A percentile compares a stretch with the other conserved stretches of the same genome.
phyloP scores from a whole-genome alignment of 106 monocot genomes.

The Ottelia alismoides region DNA sequence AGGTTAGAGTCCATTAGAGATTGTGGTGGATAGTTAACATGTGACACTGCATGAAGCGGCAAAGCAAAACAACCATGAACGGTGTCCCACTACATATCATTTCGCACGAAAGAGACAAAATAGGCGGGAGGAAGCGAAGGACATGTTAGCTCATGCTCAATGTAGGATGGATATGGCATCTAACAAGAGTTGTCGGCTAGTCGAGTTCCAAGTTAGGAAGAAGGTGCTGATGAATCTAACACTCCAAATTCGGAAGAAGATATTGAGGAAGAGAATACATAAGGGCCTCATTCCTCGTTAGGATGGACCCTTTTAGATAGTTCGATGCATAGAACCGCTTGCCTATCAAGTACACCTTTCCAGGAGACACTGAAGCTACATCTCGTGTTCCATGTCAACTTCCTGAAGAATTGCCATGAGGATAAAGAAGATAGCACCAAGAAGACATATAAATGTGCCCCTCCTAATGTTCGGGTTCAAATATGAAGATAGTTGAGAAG shows the following conservation, averaged over 20 bases:
- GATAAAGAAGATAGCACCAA: background rate
- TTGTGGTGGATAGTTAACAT: background rate
- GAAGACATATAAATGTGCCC: background rate
- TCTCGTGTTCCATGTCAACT: background rate
- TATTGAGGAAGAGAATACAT: background rate
- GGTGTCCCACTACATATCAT: background rate
- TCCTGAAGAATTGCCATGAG: background rate
- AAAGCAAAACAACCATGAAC: background rate
- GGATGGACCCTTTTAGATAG: background rate
- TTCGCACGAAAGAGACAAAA: background rate
- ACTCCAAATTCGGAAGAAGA: slow-evolving; percentile 1
- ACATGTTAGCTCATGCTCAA: background rate
- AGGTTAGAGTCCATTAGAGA: background rate
- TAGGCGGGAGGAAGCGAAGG: background rate
- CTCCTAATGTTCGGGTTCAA: background rate
- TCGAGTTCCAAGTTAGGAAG: background rate
- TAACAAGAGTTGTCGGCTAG: too few relatives aligned
- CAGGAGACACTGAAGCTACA: background rate
- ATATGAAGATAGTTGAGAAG: background rate
- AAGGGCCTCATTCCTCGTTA: background rate
- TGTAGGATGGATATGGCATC: too few relatives aligned
- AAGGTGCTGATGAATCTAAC: slow-evolving; percentile 1
- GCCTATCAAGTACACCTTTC: background rate
- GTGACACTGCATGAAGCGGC: background rate
- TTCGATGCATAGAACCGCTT: background rate